These are phyloP conservation scores for Phialocephala subalpina DNA, from an alignment of 2,329 filamentous ascomycete genomes.

Conservation along the genomic window DNA sequence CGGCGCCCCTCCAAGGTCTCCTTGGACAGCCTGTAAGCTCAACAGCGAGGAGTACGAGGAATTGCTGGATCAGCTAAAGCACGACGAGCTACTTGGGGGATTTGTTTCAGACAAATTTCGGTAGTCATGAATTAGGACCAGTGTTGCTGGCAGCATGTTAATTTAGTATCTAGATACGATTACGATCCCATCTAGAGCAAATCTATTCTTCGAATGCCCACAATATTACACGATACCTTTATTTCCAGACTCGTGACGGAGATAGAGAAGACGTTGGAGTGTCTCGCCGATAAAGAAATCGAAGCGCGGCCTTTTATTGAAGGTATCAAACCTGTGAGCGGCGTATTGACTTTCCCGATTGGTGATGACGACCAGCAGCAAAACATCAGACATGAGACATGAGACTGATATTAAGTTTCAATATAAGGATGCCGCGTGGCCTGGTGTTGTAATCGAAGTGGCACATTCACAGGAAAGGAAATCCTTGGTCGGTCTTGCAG, in stretches of 20 bases:
- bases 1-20: conserved; percentile 1
- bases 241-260: conserved; percentile 15
- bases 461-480: conserved; percentile 41
- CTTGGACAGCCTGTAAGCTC: conserved; percentile 20
- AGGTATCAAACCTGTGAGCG: too few species aligned
- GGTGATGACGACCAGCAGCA: too few species aligned
- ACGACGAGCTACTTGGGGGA: conserved; percentile 23
- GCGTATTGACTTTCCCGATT: too few species aligned
- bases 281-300: too few species aligned
- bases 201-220: conserved; percentile 29
- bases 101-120: conserved; percentile 3
- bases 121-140: too few species aligned
- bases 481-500: conserved; percentile 38
- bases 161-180: too few species aligned
- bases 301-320: too few species aligned
- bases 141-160: too few species aligned
- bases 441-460: conserved; percentile 42
- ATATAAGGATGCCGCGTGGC: conserved; percentile 25
- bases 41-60: conserved; percentile 22
- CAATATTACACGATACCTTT: conserved; percentile 28
- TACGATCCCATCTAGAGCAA: background rate
- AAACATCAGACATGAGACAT: too few species aligned
- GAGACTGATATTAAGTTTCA: conserved; percentile 31
- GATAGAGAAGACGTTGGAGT: conserved; percentile 14
- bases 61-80: conserved; percentile 22